Percentiles rank a stretch among this genome's conserved stretches.
Conservation (phyloP, 1,284 basidiomycete species). For the Fomitopsis betulina region DNA sequence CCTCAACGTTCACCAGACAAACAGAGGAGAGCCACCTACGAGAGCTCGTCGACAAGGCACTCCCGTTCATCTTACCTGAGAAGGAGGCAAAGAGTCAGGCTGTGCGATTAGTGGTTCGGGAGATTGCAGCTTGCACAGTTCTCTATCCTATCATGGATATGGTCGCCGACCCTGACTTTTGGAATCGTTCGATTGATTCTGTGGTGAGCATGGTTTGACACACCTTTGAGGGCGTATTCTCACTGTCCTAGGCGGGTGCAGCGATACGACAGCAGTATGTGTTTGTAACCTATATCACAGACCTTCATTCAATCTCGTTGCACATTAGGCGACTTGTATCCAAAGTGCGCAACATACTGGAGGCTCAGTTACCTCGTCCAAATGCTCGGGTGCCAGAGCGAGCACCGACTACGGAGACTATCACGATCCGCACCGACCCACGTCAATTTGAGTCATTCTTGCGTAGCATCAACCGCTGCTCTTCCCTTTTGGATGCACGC, state of each 20-base stretch:
- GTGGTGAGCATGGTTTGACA: conserved; percentile 50
- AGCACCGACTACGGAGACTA: conserved; percentile 52
- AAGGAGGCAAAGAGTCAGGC: conserved; percentile 70
- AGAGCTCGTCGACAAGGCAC: conserved; percentile 60
- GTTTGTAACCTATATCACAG: background rate
- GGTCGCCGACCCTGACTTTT: conserved; percentile 93
- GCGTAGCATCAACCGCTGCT: conserved; percentile 76
- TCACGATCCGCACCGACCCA: conserved; percentile 72
- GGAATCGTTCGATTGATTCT: conserved; percentile 91
- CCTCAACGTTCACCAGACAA: conserved; percentile 84
- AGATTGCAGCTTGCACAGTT: conserved; percentile 80
- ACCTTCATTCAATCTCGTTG: background rate
- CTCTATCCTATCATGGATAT: conserved; percentile 88
- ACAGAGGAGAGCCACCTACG: conserved; percentile 86
- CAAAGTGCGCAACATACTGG: conserved; percentile 79
- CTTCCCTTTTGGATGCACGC: conserved; percentile 82
- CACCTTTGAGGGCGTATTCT: conserved; percentile 3
- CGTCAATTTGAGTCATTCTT: conserved; percentile 89
- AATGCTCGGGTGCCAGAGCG: conserved; percentile 34
- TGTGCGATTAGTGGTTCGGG: conserved; percentile 71
- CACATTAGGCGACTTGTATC: conserved; percentile 68
- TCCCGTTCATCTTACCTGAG: conserved; percentile 74
- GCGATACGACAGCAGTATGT: conserved; percentile 87
- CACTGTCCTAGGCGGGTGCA: conserved; percentile 66
- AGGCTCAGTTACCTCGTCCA: conserved; percentile 66